Conservation (phyloP, 495 filamentous ascomycete genomes). For the Jackrogersella minutella region DNA sequence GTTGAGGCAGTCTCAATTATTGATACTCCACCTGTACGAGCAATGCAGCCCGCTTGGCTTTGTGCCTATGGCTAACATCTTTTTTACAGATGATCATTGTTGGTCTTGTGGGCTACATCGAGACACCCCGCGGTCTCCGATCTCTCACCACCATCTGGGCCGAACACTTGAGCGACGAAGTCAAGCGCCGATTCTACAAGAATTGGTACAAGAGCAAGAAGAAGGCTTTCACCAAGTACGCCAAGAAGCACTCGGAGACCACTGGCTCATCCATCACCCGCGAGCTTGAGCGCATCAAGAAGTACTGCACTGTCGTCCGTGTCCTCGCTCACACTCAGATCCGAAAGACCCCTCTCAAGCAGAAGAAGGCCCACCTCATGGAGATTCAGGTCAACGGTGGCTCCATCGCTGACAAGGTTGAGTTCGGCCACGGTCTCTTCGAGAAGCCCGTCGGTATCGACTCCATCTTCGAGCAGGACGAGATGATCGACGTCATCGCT, state of each 20-base stretch:
- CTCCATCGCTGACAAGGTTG: slow-evolving; percentile 92
- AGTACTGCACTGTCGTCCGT: slow-evolving; percentile 99
- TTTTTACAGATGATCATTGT: slow-evolving; percentile 90
- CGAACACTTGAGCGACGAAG: slow-evolving; percentile 96
- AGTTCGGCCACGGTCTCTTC: slow-evolving; percentile 92
- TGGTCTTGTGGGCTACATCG: slow-evolving; percentile 99
- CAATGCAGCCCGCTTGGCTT: slow-evolving; percentile 70
- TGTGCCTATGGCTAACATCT: slow-evolving; percentile 69
- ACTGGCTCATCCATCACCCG: slow-evolving; percentile 86
- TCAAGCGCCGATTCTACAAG: slow-evolving; percentile 99
- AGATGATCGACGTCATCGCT: slow-evolving; percentile 99
- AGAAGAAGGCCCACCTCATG: slow-evolving; percentile 99
- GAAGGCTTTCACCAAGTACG: slow-evolving; percentile 99
- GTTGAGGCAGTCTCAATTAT: slow-evolving; percentile 99
- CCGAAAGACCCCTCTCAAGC: slow-evolving; percentile 98
- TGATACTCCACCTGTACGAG: slow-evolving; percentile 98
- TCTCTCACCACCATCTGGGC: slow-evolving; percentile 99
- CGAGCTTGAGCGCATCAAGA: slow-evolving; percentile 99
- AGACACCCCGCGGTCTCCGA: slow-evolving; percentile 99
- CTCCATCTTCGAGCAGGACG: slow-evolving; percentile 98
- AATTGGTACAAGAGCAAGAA: slow-evolving; percentile 99
- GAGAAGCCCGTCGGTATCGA: slow-evolving; percentile 96
- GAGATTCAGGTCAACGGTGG: slow-evolving; percentile 99
- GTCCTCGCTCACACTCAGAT: slow-evolving; percentile 99
- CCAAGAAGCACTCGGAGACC: slow-evolving; percentile 98